Conservation (phyloP, 164 flowering plant genomes). For the Euptelea pleiosperma region DNA sequence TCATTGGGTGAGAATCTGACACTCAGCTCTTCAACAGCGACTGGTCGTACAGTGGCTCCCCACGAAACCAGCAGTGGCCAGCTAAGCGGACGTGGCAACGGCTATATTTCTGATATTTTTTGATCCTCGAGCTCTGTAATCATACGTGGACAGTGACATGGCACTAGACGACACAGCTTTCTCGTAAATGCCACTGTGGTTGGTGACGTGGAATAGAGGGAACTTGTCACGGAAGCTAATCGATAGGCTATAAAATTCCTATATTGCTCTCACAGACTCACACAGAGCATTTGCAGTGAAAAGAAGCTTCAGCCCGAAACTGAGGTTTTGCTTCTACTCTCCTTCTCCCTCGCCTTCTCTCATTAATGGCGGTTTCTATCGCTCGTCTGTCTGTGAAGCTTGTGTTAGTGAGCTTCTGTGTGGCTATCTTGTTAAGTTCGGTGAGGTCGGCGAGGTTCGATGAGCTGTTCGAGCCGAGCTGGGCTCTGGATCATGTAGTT, state of each 20-base stretch:
- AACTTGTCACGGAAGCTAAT: slow-evolving; percentile 18
- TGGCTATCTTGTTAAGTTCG: slow-evolving; percentile 22
- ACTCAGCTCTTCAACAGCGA: slow-evolving; percentile 23
- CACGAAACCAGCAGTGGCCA: slow-evolving; percentile 24
- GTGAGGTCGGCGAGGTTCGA: slow-evolving; percentile 52
- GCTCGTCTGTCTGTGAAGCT: slow-evolving; percentile 6
- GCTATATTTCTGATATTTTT: slow-evolving; percentile 31
- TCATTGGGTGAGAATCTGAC: slow-evolving; percentile 17
- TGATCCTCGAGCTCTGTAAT: neutral
- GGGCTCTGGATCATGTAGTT: slow-evolving; percentile 74
- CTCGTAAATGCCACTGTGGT: no score
- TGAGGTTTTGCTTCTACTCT: slow-evolving; percentile 1
- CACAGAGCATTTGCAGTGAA: neutral
- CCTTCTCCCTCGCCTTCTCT: slow-evolving; percentile 2
- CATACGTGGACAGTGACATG: slow-evolving; percentile 26
- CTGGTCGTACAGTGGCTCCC: slow-evolving; percentile 16
- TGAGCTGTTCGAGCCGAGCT: slow-evolving; percentile 72
- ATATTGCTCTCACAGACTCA: neutral
- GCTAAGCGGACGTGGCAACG: slow-evolving; percentile 37
- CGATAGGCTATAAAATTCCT: slow-evolving; percentile 21
- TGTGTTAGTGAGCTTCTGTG: slow-evolving; percentile 14
- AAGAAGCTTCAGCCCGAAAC: neutral
- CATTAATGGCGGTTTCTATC: slow-evolving; percentile 3
- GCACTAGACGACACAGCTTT: no score
- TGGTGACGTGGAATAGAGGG: neutral